Evolutionary conservation across 805 yeast genomes (phyloP), one percentile per base, ranked within the genome.

Genomic region (Candida chauliodis): DNA sequence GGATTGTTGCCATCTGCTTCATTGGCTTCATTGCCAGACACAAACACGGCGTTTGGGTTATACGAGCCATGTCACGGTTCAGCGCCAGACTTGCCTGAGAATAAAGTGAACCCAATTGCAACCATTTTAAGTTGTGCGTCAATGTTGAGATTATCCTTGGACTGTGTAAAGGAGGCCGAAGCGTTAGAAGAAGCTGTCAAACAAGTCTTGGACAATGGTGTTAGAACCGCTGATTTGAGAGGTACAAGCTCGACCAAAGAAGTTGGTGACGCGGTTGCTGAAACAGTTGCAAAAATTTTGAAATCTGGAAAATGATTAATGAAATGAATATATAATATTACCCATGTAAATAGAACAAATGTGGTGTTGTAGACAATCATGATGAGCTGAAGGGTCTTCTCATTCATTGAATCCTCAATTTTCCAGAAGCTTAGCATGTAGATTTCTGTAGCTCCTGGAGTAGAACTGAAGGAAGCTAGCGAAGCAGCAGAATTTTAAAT

Each of bases 1-100:
- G 99, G 99, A 44, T 76, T 93, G 50, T 76, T 93, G 48, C 99
- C 99, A 36, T 87, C 96, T 40, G 95, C 99, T 3, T 91, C 98
- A 15, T 77, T 93, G 56, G 93, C 97, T 3, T 88, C 97, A n/a
- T 75, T 93, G 58, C 99, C 99, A 38, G 96, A 91, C 64, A 79
- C 91, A 27, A 90, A 90, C 73, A 71, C 76, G 36, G 98, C 98
- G 1, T 90, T 93, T 58, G 99, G 99, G 42, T 73, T 93, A 48
- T 93, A 93, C 61, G 99, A 93, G 70, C 98, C 99, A 49, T 91
- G 97, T 59, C 99, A 91, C 61, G 99, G 99, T 34, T 84, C 96
- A 33, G 99, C 99, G 24, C 99, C 99, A 37, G 99, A 91, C 63
- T 78, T 91, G 58, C 81, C 82, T 37, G 71, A 67, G 43, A 87